Conservation (phyloP, 2,329 filamentous ascomycete species). For the Chrysosporium keratinophilum region DNA sequence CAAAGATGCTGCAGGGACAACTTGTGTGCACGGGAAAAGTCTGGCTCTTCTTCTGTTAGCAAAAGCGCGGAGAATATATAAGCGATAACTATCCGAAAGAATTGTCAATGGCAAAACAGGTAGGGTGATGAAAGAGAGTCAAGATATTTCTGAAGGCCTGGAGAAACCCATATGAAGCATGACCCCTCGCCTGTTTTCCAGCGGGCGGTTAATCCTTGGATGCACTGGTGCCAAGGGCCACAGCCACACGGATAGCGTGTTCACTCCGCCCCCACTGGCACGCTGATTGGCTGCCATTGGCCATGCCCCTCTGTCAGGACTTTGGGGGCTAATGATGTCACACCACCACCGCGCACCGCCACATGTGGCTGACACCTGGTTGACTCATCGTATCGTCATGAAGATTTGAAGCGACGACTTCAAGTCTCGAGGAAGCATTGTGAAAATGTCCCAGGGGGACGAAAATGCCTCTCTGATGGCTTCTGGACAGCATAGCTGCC, state of each 20-base stretch:
- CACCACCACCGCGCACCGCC: not conserved
- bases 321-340: not conserved
- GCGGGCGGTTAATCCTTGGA: not conserved
- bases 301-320: not conserved
- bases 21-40: too few species aligned
- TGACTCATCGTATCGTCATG: not conserved
- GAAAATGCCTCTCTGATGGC: too few species aligned
- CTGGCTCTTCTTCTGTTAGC: too few species aligned
- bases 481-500: too few species aligned
- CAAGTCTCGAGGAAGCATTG: not conserved
- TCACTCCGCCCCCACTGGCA: not conserved
- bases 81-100: too few species aligned
- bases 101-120: not conserved
- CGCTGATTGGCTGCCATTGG: conserved; percentile 1
- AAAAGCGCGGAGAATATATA: too few species aligned
- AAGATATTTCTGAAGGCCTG: too few species aligned
- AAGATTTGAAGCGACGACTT: not conserved
- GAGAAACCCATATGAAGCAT: conserved; percentile 1
- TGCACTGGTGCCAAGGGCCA: not conserved
- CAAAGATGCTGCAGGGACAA: too few species aligned
- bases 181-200: not conserved
- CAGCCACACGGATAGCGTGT: not conserved
- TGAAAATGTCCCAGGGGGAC: too few species aligned
- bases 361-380: conserved; percentile 4
- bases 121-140: not conserved